Evolutionary conservation across 441 rosid genomes (phyloP).

Genomic region (Omphalea diandra): DNA sequence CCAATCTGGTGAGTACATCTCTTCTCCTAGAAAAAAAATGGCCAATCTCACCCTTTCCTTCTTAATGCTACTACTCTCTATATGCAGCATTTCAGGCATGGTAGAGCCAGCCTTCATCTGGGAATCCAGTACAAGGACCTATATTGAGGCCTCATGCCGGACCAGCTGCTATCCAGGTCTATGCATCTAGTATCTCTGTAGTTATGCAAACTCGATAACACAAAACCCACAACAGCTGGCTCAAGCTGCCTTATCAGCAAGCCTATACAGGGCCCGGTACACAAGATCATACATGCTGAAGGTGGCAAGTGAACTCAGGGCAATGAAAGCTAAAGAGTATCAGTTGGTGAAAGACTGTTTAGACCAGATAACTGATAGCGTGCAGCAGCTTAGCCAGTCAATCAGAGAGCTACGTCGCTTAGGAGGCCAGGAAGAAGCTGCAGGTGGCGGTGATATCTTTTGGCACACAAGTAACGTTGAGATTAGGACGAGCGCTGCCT

Average conservation of each 20-base stretch:
- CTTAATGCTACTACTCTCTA: conserved; percentile 16
- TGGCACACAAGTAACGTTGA: conserved; percentile 65
- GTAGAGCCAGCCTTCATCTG: conserved; percentile 12
- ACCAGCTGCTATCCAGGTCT: conserved; percentile 51
- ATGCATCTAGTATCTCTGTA: conserved; percentile 51
- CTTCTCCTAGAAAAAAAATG: conserved; percentile 32
- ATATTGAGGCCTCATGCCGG: conserved; percentile 50
- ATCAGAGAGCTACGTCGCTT: conserved; percentile 47
- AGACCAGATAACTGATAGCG: conserved; percentile 51
- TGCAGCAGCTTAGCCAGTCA: conserved; percentile 56
- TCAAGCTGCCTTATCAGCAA: conserved; percentile 53
- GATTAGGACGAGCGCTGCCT: conserved; percentile 70
- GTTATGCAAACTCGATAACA: conserved; percentile 35
- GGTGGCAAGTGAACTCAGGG: conserved; percentile 38
- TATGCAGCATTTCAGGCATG: conserved; percentile 17
- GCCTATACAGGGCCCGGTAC: conserved; percentile 50
- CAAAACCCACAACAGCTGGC: conserved; percentile 55
- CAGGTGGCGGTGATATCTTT: conserved; percentile 22
- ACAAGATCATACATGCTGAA: conserved; percentile 55
- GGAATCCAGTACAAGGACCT: conserved; percentile 22
- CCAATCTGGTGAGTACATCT: not conserved
- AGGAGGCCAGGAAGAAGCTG: conserved; percentile 1
- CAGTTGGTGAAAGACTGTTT: conserved; percentile 57
- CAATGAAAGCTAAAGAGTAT: conserved; percentile 38
- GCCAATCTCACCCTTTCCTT: conserved; percentile 20